phyloP scores from a whole-genome alignment of 176 grass and related monocot species.

The Phyllostachys edulis region DNA sequence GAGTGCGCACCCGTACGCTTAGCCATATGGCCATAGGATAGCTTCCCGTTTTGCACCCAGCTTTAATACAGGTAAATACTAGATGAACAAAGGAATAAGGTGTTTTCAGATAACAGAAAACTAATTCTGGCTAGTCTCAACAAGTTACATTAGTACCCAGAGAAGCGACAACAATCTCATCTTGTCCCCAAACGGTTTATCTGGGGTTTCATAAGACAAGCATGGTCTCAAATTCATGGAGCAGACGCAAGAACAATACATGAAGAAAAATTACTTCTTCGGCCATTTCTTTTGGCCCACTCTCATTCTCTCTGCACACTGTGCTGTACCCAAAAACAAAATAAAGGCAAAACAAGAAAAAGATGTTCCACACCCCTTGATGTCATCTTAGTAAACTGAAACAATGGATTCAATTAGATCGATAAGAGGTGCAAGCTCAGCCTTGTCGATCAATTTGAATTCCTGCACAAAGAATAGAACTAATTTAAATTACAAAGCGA shows the following conservation, averaged over 20 bases:
- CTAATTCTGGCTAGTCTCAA: too few relatives aligned
- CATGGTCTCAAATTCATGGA: not conserved
- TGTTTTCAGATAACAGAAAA: too few relatives aligned
- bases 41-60: too few relatives aligned
- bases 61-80: too few relatives aligned
- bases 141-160: too few relatives aligned
- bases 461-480: constrained; percentile 47
- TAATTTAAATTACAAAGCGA: not conserved
- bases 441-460: constrained; percentile 88
- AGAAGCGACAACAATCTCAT: not conserved
- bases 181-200: not conserved
- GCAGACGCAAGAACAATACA: not conserved
- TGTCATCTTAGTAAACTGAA: constrained; percentile 42
- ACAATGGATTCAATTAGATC: constrained; percentile 95
- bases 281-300: not conserved
- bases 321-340: not conserved
- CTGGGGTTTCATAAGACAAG: not conserved
- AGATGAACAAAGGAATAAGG: too few relatives aligned
- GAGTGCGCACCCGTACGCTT: too few relatives aligned
- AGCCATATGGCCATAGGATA: too few relatives aligned
- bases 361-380: not conserved
- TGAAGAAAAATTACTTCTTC: not conserved
- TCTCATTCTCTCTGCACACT: not conserved
- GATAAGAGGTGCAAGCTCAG: constrained; percentile 80
- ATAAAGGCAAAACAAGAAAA: not conserved